Evolutionary conservation across 495 filamentous ascomycete species (phyloP).

Genomic region (Oidiodendron maius): DNA sequence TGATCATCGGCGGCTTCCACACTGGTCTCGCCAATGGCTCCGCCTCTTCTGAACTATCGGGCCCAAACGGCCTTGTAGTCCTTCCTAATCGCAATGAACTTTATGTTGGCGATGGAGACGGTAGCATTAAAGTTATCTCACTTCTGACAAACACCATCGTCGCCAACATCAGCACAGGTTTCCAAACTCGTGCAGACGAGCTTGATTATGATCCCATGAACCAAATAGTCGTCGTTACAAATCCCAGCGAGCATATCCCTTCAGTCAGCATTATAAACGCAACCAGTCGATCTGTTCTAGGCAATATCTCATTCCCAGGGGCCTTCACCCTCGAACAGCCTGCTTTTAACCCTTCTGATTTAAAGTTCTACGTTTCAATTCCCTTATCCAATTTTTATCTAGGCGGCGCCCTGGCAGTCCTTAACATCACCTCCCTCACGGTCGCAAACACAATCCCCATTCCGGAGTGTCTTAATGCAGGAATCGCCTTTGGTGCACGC

Average conservation of each 20-base stretch:
- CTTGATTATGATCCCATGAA: background rate
- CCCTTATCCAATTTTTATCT: background rate
- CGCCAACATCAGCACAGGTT: background rate
- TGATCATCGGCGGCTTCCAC: background rate
- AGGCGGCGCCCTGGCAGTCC: background rate
- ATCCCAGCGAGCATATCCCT: background rate
- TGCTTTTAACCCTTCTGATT: background rate
- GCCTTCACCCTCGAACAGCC: background rate
- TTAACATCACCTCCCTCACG: background rate
- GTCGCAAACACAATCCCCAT: background rate
- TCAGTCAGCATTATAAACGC: background rate
- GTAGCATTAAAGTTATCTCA: background rate
- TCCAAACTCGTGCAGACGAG: conserved; percentile 1
- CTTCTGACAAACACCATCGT: background rate
- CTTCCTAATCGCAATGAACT: conserved; percentile 2
- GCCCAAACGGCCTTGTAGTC: background rate
- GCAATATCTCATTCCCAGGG: background rate
- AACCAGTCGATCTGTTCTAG: background rate
- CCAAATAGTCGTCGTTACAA: background rate
- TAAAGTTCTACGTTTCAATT: background rate
- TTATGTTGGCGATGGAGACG: background rate
- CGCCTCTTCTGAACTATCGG: background rate
- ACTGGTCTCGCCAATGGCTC: background rate
- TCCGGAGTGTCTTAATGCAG: background rate
- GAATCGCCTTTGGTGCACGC: background rate